A percentile compares a stretch with the other conserved stretches of the same genome.
Evolutionary conservation across 2,329 filamentous ascomycete species (phyloP).

Genomic region (Byssothecium circinans): DNA sequence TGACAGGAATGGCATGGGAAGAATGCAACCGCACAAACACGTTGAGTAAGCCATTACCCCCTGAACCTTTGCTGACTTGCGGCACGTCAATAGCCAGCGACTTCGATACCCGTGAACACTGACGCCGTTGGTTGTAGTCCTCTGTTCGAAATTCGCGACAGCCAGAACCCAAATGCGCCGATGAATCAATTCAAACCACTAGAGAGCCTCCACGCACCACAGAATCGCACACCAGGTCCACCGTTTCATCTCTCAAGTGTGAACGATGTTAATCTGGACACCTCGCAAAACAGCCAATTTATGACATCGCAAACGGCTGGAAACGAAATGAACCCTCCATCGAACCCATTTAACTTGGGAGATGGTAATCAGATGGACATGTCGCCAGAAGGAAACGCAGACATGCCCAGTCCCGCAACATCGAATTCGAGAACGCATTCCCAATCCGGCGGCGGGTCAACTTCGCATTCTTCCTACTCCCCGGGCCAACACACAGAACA

Average conservation of each 20-base stretch:
- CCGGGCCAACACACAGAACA: conserved; percentile 30
- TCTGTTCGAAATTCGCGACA: conserved; percentile 40
- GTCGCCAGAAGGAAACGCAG: conserved; percentile 29
- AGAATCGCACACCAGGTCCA: conserved; percentile 13
- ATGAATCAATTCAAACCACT: conserved; percentile 33
- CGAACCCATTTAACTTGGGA: conserved; percentile 10
- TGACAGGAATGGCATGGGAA: not conserved
- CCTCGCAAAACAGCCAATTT: conserved; percentile 16
- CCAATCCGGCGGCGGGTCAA: conserved; percentile 34
- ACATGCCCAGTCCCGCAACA: conserved; percentile 35
- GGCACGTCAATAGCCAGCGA: conserved; percentile 4
- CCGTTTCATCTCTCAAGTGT: conserved; percentile 27
- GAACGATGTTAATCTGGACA: conserved; percentile 26
- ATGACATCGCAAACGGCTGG: conserved; percentile 7
- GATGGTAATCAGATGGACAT: conserved; percentile 42
- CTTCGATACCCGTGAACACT: conserved; percentile 21
- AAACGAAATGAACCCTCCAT: not conserved
- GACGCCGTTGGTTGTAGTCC: conserved; percentile 36
- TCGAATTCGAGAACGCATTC: conserved; percentile 23
- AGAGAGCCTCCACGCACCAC: not conserved
- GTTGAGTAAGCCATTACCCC: conserved; percentile 16
- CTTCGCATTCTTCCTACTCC: conserved; percentile 42
- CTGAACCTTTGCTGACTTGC: conserved; percentile 6
- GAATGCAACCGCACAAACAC: not conserved
- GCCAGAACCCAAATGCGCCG: conserved; percentile 26